Evolutionary conservation across 208 protist species (phyloP), one percentile per base, ranked within the genome.

Genomic region (Leishmania aethiopica): DNA sequence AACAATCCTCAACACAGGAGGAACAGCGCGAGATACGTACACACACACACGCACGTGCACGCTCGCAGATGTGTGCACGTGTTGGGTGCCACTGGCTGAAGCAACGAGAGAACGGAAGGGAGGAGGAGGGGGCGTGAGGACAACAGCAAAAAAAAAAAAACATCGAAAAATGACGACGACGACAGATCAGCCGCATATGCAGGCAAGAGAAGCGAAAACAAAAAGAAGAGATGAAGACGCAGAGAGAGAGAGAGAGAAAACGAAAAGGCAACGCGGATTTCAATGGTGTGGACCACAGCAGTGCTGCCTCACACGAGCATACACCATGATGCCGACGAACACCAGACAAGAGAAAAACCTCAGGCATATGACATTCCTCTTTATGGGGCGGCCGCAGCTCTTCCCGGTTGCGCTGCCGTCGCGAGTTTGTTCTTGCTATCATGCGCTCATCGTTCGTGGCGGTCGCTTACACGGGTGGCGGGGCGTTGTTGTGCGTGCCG

Each of bases 401-500:
- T 15, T 37, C 8, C 2, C 67, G 13, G 42, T 32, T 53, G 6
- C 42, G 1, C 45, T 55, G 42, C 42, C 47, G 11, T 28, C 42
- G 71, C 4, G 15, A 8, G n/a, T 51, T 77, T 80, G 13, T 28
- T 32, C 57, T 84, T 7, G 1, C 13, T 25, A 62, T 13, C 32
- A 69, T 80, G 22, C 25, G 59, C 28, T 10, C 28, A 35, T 64
- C 25, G 1, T 28, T 32, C 17, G 32, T 66, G 49, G 42, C 4
- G 10, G 51, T 62, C 2, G 35, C 4, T 66, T 78, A 83, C 4
- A 81, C 35, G 10, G 85, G 87, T 47, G 85, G 82, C 8, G 75
- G 25, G 0, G 89, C 89, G 59, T 91, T 89, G 83, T 94, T 96
- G 81, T 89, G 84, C 35, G 90, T 93, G 37, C 78, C 88, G 57